phyloP scores from a whole-genome alignment of 139 green algal genomes.

The Coelastrella sp. region DNA sequence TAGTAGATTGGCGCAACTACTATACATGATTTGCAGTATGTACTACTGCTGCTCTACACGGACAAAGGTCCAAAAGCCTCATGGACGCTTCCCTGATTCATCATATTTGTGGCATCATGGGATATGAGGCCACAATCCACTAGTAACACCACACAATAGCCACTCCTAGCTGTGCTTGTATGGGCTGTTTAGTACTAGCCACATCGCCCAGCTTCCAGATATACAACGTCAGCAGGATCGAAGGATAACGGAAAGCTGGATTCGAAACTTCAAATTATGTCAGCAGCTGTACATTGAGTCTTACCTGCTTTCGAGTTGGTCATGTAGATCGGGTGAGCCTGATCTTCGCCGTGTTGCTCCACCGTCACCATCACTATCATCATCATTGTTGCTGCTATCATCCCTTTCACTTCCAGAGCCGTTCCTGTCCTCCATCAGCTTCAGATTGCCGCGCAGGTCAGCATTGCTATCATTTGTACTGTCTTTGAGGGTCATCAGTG shows the following conservation, averaged over 20 bases:
- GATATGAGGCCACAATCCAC: too few relatives aligned
- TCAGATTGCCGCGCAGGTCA: not conserved
- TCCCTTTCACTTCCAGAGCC: not conserved
- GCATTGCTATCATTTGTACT: too few relatives aligned
- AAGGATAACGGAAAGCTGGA: too few relatives aligned
- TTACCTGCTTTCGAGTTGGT: constrained; percentile 26
- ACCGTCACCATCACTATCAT: not conserved
- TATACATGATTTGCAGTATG: not conserved
- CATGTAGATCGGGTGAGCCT: constrained; percentile 2
- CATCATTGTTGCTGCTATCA: not conserved
- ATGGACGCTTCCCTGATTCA: too few relatives aligned
- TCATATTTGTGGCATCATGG: too few relatives aligned
- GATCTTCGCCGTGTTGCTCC: not conserved
- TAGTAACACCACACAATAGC: too few relatives aligned
- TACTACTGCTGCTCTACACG: not conserved
- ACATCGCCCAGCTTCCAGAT: too few relatives aligned
- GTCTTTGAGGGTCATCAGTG: constrained; percentile 29
- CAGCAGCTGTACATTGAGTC: not conserved
- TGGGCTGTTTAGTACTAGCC: too few relatives aligned
- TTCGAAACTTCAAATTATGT: not conserved
- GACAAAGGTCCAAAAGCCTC: too few relatives aligned
- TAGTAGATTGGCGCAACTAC: too few relatives aligned
- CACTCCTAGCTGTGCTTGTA: too few relatives aligned
- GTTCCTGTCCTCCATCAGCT: not conserved
- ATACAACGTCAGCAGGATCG: too few relatives aligned